Evolutionary conservation across 345 rosid genomes (phyloP).

Genomic region (Brassica incana): DNA sequence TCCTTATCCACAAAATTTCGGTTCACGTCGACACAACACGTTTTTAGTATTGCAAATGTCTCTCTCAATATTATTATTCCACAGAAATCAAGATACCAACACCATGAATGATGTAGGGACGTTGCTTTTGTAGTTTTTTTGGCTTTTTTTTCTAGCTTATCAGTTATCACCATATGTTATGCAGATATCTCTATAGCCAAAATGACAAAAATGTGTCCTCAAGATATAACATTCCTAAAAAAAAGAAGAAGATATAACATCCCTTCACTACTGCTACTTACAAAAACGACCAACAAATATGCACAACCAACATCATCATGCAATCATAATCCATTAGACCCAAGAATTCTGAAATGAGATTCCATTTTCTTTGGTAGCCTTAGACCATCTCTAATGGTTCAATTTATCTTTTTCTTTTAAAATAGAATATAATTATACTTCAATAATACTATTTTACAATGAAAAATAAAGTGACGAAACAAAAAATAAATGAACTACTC

Average conservation of each 20-base stretch:
- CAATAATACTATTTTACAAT: no score
- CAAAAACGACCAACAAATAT: neutral
- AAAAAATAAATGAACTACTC: no score
- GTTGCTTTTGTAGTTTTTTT: neutral
- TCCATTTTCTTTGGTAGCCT: neutral
- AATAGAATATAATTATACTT: no score
- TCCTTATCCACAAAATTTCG: neutral
- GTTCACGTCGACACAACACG: neutral
- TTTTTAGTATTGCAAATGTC: neutral
- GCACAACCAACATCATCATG: neutral
- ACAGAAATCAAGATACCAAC: neutral
- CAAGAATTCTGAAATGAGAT: neutral
- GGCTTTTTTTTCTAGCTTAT: no score
- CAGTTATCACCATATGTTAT: neutral
- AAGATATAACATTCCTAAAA: neutral
- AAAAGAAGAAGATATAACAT: neutral
- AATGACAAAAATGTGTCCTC: neutral
- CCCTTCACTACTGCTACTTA: neutral
- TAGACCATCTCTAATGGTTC: no score
- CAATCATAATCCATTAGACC: neutral
- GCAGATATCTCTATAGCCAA: neutral
- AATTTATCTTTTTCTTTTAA: no score
- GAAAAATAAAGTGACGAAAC: no score
- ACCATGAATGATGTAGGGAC: slow-evolving; percentile 8
- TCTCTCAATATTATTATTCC: neutral